Evolutionary conservation across 1,284 basidiomycete species (phyloP).

Genomic region (Sphaerobolus stellatus): DNA sequence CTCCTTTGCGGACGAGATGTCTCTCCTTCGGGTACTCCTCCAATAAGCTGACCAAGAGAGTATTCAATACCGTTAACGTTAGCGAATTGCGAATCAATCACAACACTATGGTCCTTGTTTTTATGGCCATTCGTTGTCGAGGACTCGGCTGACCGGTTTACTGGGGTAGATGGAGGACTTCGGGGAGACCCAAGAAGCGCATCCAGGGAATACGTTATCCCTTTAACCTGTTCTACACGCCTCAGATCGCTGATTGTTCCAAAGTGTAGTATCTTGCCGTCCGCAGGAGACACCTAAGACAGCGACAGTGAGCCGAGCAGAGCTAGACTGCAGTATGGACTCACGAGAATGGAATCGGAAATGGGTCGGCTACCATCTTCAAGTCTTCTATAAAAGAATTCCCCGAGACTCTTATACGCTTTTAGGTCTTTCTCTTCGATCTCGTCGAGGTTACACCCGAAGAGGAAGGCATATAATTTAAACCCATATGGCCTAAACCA

Average conservation of each 20-base stretch:
- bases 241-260: conserved; percentile 77
- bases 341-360: conserved; percentile 73
- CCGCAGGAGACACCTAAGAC: conserved; percentile 83
- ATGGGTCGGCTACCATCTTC: conserved; percentile 83
- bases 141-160: conserved; percentile 42
- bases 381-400: conserved; percentile 93
- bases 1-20: conserved; percentile 42
- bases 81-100: conserved; percentile 89
- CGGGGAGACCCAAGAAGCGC: conserved; percentile 82
- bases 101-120: conserved; percentile 51
- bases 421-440: conserved; percentile 78
- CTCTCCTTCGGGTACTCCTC: conserved; percentile 25
- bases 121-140: conserved; percentile 41
- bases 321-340: conserved; percentile 22
- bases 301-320: not conserved
- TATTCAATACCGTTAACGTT: conserved; percentile 98
- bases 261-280: conserved; percentile 91
- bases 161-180: conserved; percentile 27
- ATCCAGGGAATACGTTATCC: conserved; percentile 93
- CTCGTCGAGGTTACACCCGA: conserved; percentile 94
- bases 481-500: conserved; percentile 93
- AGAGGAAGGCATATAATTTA: conserved; percentile 80
- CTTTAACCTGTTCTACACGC: conserved; percentile 96
- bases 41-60: conserved; percentile 82
- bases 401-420: conserved; percentile 81